phyloP scores from a whole-genome alignment of 2,329 filamentous ascomycete genomes.

The Acrodontium crateriforme region DNA sequence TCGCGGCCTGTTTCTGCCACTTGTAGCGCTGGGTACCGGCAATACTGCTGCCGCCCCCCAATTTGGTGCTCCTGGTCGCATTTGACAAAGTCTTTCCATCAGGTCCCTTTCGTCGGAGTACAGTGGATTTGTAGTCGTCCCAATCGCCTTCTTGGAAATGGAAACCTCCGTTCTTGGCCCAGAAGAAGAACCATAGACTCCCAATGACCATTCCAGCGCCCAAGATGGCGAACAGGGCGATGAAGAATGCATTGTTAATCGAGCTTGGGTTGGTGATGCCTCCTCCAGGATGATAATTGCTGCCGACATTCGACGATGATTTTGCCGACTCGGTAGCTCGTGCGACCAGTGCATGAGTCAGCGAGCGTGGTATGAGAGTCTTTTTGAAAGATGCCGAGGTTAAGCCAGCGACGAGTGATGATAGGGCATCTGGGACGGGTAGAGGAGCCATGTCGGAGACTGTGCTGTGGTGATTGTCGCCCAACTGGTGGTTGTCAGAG shows the following conservation, averaged over 20 bases:
- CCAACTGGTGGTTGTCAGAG: no score
- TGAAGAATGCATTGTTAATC: constrained; percentile 47
- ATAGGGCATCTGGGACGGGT: no score
- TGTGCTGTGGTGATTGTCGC: no score
- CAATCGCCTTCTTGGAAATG: constrained; percentile 74
- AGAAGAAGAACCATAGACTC: constrained; percentile 96
- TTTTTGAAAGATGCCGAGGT: no score
- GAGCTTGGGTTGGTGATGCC: constrained; percentile 24
- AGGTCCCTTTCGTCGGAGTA: constrained; percentile 74
- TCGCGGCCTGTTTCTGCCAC: constrained; percentile 24
- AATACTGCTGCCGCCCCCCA: constrained; percentile 74
- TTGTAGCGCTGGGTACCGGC: constrained; percentile 47
- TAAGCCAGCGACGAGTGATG: no score
- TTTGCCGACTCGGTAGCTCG: constrained; percentile 5
- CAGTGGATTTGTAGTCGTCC: constrained; percentile 97
- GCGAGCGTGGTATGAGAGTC: no score
- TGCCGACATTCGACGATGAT: constrained; percentile 6
- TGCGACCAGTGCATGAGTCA: no score
- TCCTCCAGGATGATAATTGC: constrained; percentile 14
- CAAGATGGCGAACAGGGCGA: constrained; percentile 75
- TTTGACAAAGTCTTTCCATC: constrained; percentile 77
- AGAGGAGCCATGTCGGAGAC: no score
- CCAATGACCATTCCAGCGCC: constrained; percentile 60
- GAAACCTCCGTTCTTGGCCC: constrained; percentile 93
- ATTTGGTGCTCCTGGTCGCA: constrained; percentile 65